Evolutionary conservation across 1,284 basidiomycete species (phyloP).

Genomic region (Irpex rosettiformis): DNA sequence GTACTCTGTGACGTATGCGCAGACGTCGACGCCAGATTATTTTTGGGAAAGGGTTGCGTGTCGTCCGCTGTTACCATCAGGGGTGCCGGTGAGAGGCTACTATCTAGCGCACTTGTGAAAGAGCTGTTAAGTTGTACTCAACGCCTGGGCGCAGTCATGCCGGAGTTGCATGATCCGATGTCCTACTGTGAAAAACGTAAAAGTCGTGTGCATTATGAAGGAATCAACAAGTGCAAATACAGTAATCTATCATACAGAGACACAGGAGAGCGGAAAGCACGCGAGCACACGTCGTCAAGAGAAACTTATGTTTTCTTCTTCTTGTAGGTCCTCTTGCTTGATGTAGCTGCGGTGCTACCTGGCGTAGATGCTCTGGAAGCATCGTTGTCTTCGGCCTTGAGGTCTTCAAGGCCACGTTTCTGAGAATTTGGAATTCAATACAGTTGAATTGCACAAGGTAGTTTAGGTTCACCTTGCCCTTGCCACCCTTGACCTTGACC

Average conservation of each 20-base stretch:
- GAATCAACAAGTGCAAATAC: background rate
- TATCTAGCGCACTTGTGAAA: too few relatives aligned
- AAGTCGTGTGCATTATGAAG: background rate
- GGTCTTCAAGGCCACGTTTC: constrained; percentile 68
- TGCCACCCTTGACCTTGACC: constrained; percentile 52
- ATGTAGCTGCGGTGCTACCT: constrained; percentile 34
- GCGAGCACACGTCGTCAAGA: background rate
- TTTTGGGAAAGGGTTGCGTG: too few relatives aligned
- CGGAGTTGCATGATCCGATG: background rate
- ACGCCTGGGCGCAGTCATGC: background rate
- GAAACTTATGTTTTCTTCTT: constrained; percentile 26
- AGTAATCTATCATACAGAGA: background rate
- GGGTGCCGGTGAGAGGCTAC: too few relatives aligned
- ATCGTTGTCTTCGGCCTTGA: constrained; percentile 52
- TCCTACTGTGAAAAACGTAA: too few relatives aligned
- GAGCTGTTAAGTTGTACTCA: too few relatives aligned
- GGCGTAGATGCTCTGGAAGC: constrained; percentile 59
- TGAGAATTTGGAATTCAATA: constrained; percentile 25
- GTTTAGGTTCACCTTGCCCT: constrained; percentile 51
- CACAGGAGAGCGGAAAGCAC: background rate
- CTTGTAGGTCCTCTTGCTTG: constrained; percentile 42
- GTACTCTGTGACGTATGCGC: too few relatives aligned
- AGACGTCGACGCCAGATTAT: too few relatives aligned
- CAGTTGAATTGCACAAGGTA: background rate
- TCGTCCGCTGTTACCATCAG: too few relatives aligned